These are phyloP conservation scores for Angophora floribunda DNA, from an alignment of 345 rosid genomes.

Conservation along the genomic window DNA sequence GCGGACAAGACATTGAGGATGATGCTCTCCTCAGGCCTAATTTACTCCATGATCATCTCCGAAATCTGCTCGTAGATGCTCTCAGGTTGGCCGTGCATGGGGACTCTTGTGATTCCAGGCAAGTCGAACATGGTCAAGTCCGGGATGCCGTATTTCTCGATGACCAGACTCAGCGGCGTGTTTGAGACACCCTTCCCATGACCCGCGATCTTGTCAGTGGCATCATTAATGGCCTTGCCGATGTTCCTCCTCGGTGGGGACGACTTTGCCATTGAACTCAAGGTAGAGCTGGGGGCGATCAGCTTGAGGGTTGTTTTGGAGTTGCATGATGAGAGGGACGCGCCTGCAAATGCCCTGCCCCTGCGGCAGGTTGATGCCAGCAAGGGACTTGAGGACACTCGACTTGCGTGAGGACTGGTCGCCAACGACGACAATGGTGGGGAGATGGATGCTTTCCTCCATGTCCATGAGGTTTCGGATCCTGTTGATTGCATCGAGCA, in stretches of 20 bases:
- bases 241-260: conserved; percentile 14
- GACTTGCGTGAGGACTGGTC: conserved; percentile 49
- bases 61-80: conserved; percentile 34
- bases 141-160: conserved; percentile 31
- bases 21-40: conserved; percentile 27
- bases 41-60: conserved; percentile 25
- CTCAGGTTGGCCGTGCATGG: conserved; percentile 38
- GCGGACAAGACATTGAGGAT: conserved; percentile 44
- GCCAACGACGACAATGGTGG: conserved; percentile 44
- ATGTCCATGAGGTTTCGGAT: conserved; percentile 23
- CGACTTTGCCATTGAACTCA: conserved; percentile 13
- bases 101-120: conserved; percentile 45
- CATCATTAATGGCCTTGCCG: conserved; percentile 9
- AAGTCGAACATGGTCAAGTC: conserved; percentile 50
- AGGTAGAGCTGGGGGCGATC: conserved; percentile 17
- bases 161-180: conserved; percentile 20
- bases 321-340: conserved; percentile 46
- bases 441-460: conserved; percentile 38
- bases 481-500: conserved; percentile 37
- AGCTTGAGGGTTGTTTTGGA: conserved; percentile 8
- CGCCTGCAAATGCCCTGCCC: conserved; percentile 37
- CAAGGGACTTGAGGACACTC: conserved; percentile 21
- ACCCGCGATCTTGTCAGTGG: conserved; percentile 36
- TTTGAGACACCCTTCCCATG: conserved; percentile 32
- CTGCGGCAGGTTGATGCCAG: neutral